These are phyloP conservation scores for Populus tomentosa DNA, from an alignment of 441 rosid species.

Conservation along the genomic window DNA sequence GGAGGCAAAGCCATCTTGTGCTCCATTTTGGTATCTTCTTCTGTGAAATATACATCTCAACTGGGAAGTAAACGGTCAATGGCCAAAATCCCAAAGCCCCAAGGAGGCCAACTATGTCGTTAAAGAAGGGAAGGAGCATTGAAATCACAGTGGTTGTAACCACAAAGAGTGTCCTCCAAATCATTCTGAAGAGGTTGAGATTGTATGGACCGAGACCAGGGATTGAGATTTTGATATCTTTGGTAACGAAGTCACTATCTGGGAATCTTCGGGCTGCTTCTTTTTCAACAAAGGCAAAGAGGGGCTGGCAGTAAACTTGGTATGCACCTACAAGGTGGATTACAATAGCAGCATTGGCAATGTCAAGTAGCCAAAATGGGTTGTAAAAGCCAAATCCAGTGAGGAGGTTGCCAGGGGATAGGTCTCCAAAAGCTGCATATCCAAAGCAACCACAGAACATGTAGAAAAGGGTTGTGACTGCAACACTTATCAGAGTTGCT, in stretches of 20 bases:
- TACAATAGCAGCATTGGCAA: constrained; percentile 76
- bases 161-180: constrained; percentile 76
- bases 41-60: constrained; percentile 53
- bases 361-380: constrained; percentile 82
- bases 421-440: constrained; percentile 84
- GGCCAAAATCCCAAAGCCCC: constrained; percentile 93
- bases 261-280: constrained; percentile 40
- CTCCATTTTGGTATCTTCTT: constrained; percentile 71
- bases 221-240: constrained; percentile 44
- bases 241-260: constrained; percentile 43
- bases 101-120: constrained; percentile 71
- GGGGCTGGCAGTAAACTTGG: constrained; percentile 82
- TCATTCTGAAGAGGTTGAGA: constrained; percentile 63
- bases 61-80: constrained; percentile 37
- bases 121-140: constrained; percentile 86
- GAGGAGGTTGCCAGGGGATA: constrained; percentile 69
- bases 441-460: constrained; percentile 28
- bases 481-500: constrained; percentile 54
- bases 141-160: constrained; percentile 58
- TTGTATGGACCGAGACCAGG: constrained; percentile 35
- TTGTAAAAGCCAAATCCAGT: constrained; percentile 80
- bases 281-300: constrained; percentile 76
- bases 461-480: constrained; percentile 69
- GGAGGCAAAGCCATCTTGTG: constrained; percentile 64
- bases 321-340: constrained; percentile 82